Evolutionary conservation across 192 early-diverging fungal species (phyloP).

Genomic region (Coemansia sp.): DNA sequence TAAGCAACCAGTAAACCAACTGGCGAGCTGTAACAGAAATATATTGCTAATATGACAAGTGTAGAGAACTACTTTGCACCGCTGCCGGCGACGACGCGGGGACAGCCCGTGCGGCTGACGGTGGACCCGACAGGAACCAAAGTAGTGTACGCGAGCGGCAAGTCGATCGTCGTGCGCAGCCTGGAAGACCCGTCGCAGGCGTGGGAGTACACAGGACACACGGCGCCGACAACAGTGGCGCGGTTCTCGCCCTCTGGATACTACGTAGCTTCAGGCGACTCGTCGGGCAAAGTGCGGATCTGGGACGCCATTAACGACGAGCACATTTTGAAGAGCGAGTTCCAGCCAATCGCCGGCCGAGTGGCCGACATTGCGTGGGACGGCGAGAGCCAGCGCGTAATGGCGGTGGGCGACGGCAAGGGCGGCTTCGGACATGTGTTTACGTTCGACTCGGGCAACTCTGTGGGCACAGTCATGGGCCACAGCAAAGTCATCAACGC

Average conservation of each 20-base stretch:
- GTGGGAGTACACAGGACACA: slow-evolving; percentile 82
- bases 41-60: not conserved
- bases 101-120: slow-evolving; percentile 77
- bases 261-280: slow-evolving; percentile 95
- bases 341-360: slow-evolving; percentile 68
- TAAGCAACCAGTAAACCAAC: slow-evolving; percentile 13
- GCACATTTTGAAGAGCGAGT: slow-evolving; percentile 85
- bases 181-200: slow-evolving; percentile 50
- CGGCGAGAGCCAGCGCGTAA: slow-evolving; percentile 90
- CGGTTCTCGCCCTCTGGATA: slow-evolving; percentile 88
- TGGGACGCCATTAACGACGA: slow-evolving; percentile 86
- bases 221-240: slow-evolving; percentile 76
- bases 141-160: slow-evolving; percentile 89
- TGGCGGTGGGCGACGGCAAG: slow-evolving; percentile 94
- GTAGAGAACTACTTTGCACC: slow-evolving; percentile 62
- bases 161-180: slow-evolving; percentile 81
- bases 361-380: slow-evolving; percentile 94
- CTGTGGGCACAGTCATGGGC: slow-evolving; percentile 86
- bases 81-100: slow-evolving; percentile 75
- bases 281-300: slow-evolving; percentile 82
- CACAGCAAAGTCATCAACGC: slow-evolving; percentile 88
- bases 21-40: not conserved
- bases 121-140: slow-evolving; percentile 78
- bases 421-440: slow-evolving; percentile 89
- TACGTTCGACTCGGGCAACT: slow-evolving; percentile 83